phyloP scores from a whole-genome alignment of 108 stramenopile genomes.

The Pelagomonas calceolata region DNA sequence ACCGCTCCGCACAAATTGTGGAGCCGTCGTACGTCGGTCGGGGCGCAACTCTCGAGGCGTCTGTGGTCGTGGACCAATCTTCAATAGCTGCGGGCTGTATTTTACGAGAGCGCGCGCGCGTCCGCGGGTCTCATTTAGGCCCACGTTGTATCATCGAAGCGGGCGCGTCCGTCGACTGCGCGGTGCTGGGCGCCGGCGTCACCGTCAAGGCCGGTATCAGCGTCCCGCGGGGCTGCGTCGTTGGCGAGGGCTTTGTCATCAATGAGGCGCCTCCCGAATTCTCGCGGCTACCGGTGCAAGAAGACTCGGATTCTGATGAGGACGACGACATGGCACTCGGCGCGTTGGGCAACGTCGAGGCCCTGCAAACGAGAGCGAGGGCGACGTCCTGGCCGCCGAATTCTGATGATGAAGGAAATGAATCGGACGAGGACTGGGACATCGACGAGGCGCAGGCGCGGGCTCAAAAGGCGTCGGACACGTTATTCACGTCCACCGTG shows the following conservation, averaged over 20 bases:
- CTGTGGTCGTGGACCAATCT: constrained; percentile 40
- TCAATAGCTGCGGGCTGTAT: constrained; percentile 57
- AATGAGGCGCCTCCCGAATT: too few relatives aligned
- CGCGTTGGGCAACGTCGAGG: not conserved
- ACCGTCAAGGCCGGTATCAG: constrained; percentile 54
- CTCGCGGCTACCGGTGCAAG: not conserved
- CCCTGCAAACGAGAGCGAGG: too few relatives aligned
- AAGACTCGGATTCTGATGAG: not conserved
- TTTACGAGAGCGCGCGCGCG: constrained; percentile 40
- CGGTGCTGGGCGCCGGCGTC: constrained; percentile 60
- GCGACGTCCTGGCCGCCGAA: too few relatives aligned
- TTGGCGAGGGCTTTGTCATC: constrained; percentile 73
- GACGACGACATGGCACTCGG: not conserved
- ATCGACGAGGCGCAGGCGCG: not conserved
- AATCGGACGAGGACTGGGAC: not conserved
- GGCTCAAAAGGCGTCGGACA: not conserved
- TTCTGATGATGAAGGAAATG: too few relatives aligned
- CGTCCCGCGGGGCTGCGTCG: constrained; percentile 67
- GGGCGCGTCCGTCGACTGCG: constrained; percentile 48
- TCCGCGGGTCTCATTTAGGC: constrained; percentile 72
- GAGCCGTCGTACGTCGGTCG: constrained; percentile 54
- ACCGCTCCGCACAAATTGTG: not conserved
- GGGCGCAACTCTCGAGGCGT: constrained; percentile 51
- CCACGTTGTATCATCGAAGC: constrained; percentile 54
- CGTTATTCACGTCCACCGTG: not conserved